These are phyloP conservation scores for Acacia confusa DNA, from an alignment of 306 rosid species.

Conservation along the genomic window DNA sequence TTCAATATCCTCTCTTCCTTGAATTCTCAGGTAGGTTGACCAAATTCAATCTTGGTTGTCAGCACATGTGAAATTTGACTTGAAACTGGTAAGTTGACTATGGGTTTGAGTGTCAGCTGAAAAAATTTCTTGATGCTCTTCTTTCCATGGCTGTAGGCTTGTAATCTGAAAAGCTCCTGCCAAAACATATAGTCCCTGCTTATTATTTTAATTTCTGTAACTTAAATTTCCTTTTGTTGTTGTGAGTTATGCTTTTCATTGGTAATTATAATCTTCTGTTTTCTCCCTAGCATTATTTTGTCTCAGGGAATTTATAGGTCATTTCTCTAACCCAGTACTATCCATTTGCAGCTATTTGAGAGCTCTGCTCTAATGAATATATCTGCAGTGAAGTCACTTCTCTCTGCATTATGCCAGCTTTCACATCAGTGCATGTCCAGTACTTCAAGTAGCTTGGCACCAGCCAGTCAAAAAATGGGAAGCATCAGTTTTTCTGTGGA, in stretches of 20 bases:
- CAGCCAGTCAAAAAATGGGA: constrained; percentile 83
- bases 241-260: constrained; percentile 17
- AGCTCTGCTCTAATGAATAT: constrained; percentile 93
- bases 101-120: neutral
- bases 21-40: constrained; percentile 82
- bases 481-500: constrained; percentile 91
- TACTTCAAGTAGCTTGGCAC: constrained; percentile 64
- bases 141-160: constrained; percentile 13
- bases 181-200: constrained; percentile 22
- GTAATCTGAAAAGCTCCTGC: constrained; percentile 22
- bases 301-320: constrained; percentile 11
- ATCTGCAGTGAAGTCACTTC: constrained; percentile 89
- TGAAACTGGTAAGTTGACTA: constrained; percentile 20
- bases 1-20: constrained; percentile 92
- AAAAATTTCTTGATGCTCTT: constrained; percentile 3
- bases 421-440: constrained; percentile 75
- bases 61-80: constrained; percentile 10
- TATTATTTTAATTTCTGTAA: neutral
- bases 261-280: constrained; percentile 6
- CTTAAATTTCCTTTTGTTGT: constrained; percentile 9
- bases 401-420: constrained; percentile 88
- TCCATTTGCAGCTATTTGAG: constrained; percentile 77
- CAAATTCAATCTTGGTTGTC: constrained; percentile 22
- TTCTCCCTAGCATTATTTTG: constrained; percentile 6
- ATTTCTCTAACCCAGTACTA: constrained; percentile 42